Base-by-base conservation (phyloP, 106 monocot species). In the Narthecium ossifragum region DNA sequence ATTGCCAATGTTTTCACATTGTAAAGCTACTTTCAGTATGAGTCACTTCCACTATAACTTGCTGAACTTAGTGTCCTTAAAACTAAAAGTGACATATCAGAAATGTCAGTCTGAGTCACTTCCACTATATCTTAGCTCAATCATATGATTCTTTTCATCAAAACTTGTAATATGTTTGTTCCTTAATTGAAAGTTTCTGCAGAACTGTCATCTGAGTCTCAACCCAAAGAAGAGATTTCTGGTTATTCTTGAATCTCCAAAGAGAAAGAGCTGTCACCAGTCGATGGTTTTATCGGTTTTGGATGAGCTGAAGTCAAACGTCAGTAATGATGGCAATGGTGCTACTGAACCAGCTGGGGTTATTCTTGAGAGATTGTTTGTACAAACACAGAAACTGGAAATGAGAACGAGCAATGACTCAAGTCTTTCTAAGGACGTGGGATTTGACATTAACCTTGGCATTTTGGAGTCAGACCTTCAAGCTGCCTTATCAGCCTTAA, bases 301-400 rank as follows among this genome's bases (percentile, higher is more conserved):
- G 4, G 72, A 77, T 26, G 63, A 73, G 40, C 40, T 68, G 25
- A 63, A 46, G 22, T 45, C 65, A 41, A 54, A 73, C 51, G 23
- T 64, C 10, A 64, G 54, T 31, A 63, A 61, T 30, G 63, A 64
- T 49, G 65, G 74, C 18, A 38, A 64, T 62, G 64, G 61, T 56
- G 53, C 63, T 58, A 56, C 31, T 46, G 85, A 67, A 49, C 64
- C 77, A 31, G 77, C 73, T 46, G 70, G 70, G 49, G 61, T 71
- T 48, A 70, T 81, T 48, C 65, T 81, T 55, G 71, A 85, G 65
- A 66, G 55, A 38, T 47, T 85, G 33, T 74, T 78, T 60, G 68
- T 28, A 39, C 70, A 74, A 59, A 71, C 70, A 53, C 63, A 63
- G 24, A 74, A 60, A 12, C 29, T 81, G 24, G 68, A 73, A 68